Evolutionary conservation across 768 basidiomycete species (phyloP).

Genomic region (Xanthoconium stramineum): DNA sequence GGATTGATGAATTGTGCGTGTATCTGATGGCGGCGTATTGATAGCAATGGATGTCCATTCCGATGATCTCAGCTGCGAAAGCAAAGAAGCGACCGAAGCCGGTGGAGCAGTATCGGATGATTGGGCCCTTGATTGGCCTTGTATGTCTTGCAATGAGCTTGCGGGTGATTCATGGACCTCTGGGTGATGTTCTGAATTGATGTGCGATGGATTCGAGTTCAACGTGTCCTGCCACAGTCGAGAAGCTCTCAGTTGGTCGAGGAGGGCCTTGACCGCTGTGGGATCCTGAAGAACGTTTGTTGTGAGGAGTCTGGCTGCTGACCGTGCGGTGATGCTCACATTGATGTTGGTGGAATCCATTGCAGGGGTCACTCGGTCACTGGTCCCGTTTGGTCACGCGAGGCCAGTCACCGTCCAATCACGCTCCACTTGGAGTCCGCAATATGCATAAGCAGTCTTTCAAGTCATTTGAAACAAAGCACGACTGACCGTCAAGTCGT

Average conservation of each 20-base stretch:
- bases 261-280: constrained; percentile 61
- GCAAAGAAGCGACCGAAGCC: constrained; percentile 53
- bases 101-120: constrained; percentile 23
- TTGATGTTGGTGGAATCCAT: constrained; percentile 54
- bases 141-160: constrained; percentile 3
- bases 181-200: neutral
- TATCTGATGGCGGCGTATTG: constrained; percentile 9
- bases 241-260: constrained; percentile 66
- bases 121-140: constrained; percentile 1
- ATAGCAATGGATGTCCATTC: constrained; percentile 12
- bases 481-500: no score
- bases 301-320: neutral
- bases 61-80: constrained; percentile 55
- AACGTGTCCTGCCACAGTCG: constrained; percentile 62
- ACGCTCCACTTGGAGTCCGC: no score
- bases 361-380: neutral
- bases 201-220: constrained; percentile 9
- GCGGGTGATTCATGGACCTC: constrained; percentile 7
- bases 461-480: no score
- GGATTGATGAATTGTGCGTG: constrained; percentile 6
- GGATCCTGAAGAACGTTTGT: constrained; percentile 49
- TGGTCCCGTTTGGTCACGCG: no score
- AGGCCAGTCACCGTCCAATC: no score
- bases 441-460: no score
- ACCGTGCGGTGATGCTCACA: constrained; percentile 32